These are phyloP conservation scores for Balakata baccata DNA, from an alignment of 345 rosid species.

Conservation along the genomic window DNA sequence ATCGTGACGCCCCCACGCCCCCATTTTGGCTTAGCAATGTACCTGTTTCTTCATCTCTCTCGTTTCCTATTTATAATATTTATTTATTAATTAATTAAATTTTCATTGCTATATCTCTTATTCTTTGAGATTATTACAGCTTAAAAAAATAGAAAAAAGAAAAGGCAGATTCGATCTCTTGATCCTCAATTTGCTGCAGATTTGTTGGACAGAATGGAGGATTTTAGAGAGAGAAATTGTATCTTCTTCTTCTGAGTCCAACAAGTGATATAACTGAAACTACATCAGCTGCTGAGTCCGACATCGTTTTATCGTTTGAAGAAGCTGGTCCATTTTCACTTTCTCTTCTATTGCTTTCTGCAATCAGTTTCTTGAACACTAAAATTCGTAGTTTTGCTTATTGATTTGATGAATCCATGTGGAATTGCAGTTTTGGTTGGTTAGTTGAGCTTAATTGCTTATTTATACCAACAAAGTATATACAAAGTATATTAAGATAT, in stretches of 20 bases:
- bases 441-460: background rate
- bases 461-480: too few relatives aligned
- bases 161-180: background rate
- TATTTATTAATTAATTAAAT: too few relatives aligned
- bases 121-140: background rate
- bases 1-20: too few relatives aligned
- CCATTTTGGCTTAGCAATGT: too few relatives aligned
- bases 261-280: background rate
- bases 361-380: background rate
- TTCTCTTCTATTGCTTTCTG: background rate
- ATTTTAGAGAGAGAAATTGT: background rate
- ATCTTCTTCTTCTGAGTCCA: too few relatives aligned
- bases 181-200: background rate
- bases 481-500: too few relatives aligned
- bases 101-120: too few relatives aligned
- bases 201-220: slow-evolving; percentile 1
- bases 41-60: too few relatives aligned
- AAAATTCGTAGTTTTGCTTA: background rate
- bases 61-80: too few relatives aligned
- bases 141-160: background rate
- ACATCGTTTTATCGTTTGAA: background rate
- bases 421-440: background rate
- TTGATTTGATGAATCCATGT: background rate
- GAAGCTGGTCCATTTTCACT: background rate
- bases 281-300: too few relatives aligned